Evolutionary conservation across 768 basidiomycete species (phyloP).

Genomic region (Filobasidium wieringae): DNA sequence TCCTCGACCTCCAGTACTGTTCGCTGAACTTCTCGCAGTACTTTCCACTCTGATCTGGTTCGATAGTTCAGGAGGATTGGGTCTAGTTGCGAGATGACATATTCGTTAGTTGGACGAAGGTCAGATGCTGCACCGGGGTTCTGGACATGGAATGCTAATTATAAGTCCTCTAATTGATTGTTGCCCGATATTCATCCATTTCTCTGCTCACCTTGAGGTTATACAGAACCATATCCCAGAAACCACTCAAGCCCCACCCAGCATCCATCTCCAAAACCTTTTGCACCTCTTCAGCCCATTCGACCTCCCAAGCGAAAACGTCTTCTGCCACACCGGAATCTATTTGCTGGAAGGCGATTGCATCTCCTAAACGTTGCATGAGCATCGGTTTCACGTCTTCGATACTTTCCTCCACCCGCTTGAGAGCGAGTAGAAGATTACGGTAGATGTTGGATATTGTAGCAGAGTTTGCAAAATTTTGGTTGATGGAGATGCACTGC

Average conservation of each 20-base stretch:
- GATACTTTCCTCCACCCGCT: conserved; percentile 31
- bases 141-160: background rate
- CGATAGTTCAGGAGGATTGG: background rate
- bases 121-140: background rate
- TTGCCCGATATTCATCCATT: background rate
- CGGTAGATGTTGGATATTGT: conserved; percentile 31
- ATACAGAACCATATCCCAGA: conserved; percentile 24
- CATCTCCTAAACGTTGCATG: conserved; percentile 16
- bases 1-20: background rate
- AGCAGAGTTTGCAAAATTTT: conserved; percentile 34
- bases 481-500: conserved; percentile 39
- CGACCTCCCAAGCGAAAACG: conserved; percentile 23
- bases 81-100: background rate
- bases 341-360: background rate
- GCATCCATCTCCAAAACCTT: conserved; percentile 31
- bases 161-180: background rate
- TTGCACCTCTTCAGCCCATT: conserved; percentile 36
- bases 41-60: conserved; percentile 2
- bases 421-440: conserved; percentile 35
- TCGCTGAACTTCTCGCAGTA: background rate
- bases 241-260: conserved; percentile 33
- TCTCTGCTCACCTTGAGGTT: conserved; percentile 23
- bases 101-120: background rate
- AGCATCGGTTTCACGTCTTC: conserved; percentile 29
- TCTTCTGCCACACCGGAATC: background rate